Evolutionary conservation across 495 filamentous ascomycete species (phyloP).

Genomic region (Thermothielavioides terrestris): DNA sequence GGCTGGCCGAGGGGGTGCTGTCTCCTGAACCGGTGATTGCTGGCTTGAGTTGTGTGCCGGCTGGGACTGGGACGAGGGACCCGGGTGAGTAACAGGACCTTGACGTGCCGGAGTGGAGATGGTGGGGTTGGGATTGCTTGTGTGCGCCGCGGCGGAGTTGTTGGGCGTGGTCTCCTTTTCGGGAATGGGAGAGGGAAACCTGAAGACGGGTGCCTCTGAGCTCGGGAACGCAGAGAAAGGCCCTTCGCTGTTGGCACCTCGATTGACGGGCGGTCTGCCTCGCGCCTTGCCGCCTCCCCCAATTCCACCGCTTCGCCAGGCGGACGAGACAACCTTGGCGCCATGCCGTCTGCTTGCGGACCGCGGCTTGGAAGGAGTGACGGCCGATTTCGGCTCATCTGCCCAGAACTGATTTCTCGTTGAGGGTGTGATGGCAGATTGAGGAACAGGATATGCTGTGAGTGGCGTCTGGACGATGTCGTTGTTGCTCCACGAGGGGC

Average conservation of each 20-base stretch:
- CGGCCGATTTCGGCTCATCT: slow-evolving; percentile 60
- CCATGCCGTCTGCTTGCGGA: slow-evolving; percentile 80
- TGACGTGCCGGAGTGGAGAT: not conserved
- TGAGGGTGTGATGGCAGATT: slow-evolving; percentile 23
- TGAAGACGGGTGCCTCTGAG: slow-evolving; percentile 32
- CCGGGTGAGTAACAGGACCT: slow-evolving; percentile 7
- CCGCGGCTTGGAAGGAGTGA: slow-evolving; percentile 58
- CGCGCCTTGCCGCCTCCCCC: slow-evolving; percentile 65
- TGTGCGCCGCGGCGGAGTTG: slow-evolving; percentile 23
- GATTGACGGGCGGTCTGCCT: slow-evolving; percentile 77
- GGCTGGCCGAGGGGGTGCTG: slow-evolving; percentile 25
- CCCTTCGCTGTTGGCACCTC: slow-evolving; percentile 52
- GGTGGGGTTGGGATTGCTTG: slow-evolving; percentile 3
- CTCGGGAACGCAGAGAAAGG: slow-evolving; percentile 85
- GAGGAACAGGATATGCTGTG: slow-evolving; percentile 21
- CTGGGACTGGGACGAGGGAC: slow-evolving; percentile 15
- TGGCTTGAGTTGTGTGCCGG: slow-evolving; percentile 18
- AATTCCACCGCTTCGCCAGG: slow-evolving; percentile 69
- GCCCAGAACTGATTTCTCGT: slow-evolving; percentile 21
- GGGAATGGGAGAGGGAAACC: slow-evolving; percentile 29
- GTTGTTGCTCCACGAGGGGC: slow-evolving; percentile 13
- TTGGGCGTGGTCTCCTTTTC: slow-evolving; percentile 7
- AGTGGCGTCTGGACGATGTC: slow-evolving; percentile 46
- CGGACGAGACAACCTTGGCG: slow-evolving; percentile 82
- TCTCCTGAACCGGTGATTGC: slow-evolving; percentile 19